These are phyloP conservation scores for Neurospora sp. DNA, from an alignment of 495 filamentous ascomycete species.

Conservation along the genomic window DNA sequence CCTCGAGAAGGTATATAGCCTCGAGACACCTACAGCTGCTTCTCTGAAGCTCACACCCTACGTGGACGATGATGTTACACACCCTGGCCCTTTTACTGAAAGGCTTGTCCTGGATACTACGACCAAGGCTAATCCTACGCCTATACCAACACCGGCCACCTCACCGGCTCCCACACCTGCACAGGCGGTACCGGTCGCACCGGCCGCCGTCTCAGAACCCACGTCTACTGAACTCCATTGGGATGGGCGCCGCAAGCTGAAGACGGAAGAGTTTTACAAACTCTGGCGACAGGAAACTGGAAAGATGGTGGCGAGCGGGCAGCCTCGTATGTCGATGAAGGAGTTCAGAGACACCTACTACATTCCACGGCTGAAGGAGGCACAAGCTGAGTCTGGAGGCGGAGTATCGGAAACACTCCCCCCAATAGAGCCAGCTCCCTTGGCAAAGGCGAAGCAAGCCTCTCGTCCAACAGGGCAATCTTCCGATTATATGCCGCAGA, in stretches of 20 bases:
- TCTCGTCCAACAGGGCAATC: slow-evolving; percentile 1
- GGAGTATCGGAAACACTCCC: not conserved
- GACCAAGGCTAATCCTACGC: slow-evolving; percentile 4
- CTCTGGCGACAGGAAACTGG: slow-evolving; percentile 12
- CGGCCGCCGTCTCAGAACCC: not conserved
- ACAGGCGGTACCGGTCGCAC: not conserved
- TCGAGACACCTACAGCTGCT: slow-evolving; percentile 9
- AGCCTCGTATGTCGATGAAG: slow-evolving; percentile 10
- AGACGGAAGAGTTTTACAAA: slow-evolving; percentile 8
- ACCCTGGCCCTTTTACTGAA: slow-evolving; percentile 19
- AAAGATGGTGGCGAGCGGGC: slow-evolving; percentile 6
- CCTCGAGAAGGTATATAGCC: slow-evolving; percentile 13
- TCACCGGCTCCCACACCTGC: slow-evolving; percentile 2
- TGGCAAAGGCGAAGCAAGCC: not conserved
- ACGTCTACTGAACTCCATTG: slow-evolving; percentile 5
- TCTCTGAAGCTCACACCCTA: slow-evolving; percentile 15
- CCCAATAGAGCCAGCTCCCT: not conserved
- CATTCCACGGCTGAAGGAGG: slow-evolving; percentile 8
- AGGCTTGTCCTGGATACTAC: slow-evolving; percentile 9
- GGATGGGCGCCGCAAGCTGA: slow-evolving; percentile 12
- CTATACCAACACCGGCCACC: slow-evolving; percentile 9
- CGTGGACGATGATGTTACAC: slow-evolving; percentile 11
- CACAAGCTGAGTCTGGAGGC: not conserved
- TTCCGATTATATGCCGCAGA: not conserved
- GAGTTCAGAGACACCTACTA: slow-evolving; percentile 15